These are phyloP conservation scores for California macrophylla DNA, from an alignment of 441 rosid species.

Conservation along the genomic window DNA sequence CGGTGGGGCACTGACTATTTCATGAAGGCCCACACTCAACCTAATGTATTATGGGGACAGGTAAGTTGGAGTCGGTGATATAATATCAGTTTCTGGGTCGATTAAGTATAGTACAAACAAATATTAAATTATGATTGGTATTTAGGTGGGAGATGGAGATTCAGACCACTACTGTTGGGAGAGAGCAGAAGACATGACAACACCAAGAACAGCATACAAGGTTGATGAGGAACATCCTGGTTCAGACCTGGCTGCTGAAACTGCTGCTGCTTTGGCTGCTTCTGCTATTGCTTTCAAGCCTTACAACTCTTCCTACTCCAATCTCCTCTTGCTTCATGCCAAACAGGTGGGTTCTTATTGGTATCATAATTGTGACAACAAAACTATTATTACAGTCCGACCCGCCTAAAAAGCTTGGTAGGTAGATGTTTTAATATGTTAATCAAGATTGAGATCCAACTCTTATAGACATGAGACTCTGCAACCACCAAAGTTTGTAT, in stretches of 20 bases:
- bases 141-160: conserved; percentile 73
- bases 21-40: conserved; percentile 59
- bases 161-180: conserved; percentile 88
- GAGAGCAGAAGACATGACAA: conserved; percentile 83
- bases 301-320: conserved; percentile 69
- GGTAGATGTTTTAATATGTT: too few species aligned
- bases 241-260: conserved; percentile 82
- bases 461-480: too few species aligned
- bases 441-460: too few species aligned
- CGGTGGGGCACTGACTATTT: conserved; percentile 83
- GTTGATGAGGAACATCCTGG: conserved; percentile 62
- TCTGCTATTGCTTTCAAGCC: conserved; percentile 72
- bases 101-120: too few species aligned
- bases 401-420: too few species aligned
- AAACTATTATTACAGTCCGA: too few species aligned
- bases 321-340: conserved; percentile 54
- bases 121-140: too few species aligned
- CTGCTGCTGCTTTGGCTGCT: conserved; percentile 79
- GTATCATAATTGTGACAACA: background rate
- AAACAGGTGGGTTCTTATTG: conserved; percentile 41
- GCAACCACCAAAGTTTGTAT: too few species aligned
- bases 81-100: too few species aligned
- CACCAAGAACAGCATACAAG: conserved; percentile 63
- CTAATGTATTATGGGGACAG: conserved; percentile 71
- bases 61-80: conserved; percentile 13